Percentiles rank a stretch among this genome's conserved stretches.
Conservation (phyloP, 2,329 filamentous ascomycete genomes). For the Xenoacremonium recifei region DNA sequence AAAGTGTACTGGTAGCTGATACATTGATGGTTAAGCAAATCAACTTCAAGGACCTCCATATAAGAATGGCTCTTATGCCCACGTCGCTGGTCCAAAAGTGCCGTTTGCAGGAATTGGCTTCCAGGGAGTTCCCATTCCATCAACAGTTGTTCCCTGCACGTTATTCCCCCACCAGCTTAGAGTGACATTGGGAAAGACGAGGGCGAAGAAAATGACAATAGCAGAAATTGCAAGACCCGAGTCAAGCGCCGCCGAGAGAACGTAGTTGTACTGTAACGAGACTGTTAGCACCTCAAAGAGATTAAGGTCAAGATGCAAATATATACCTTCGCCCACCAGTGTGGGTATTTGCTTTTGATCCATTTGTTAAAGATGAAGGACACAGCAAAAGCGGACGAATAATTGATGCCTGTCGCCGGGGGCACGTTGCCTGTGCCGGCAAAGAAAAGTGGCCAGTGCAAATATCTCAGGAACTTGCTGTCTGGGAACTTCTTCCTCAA, state of each 20-base stretch:
- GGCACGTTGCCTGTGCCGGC: slow-evolving; percentile 11
- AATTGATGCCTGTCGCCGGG: slow-evolving; percentile 10
- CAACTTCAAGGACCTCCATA: too few species aligned
- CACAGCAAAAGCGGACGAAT: slow-evolving; percentile 8
- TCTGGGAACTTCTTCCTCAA: slow-evolving; percentile 3
- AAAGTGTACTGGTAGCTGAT: too few species aligned
- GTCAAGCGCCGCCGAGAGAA: slow-evolving; percentile 12
- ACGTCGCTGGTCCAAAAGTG: slow-evolving; percentile 11
- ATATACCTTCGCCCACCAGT: slow-evolving; percentile 13
- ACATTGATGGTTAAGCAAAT: too few species aligned
- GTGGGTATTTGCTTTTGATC: slow-evolving; percentile 10
- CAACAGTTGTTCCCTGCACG: slow-evolving; percentile 8
- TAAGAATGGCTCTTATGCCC: too few species aligned
- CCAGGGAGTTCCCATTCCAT: slow-evolving; percentile 9
- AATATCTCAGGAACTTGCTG: slow-evolving; percentile 4
- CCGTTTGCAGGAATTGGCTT: slow-evolving; percentile 4
- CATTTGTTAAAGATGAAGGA: slow-evolving; percentile 12
- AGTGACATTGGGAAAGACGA: slow-evolving; percentile 8
- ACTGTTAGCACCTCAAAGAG: background rate
- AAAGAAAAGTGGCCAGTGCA: slow-evolving; percentile 13
- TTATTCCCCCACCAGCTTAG: slow-evolving; percentile 16
- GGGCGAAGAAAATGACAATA: slow-evolving; percentile 12
- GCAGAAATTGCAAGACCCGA: slow-evolving; percentile 12
- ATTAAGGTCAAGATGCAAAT: background rate
- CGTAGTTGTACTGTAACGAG: slow-evolving; percentile 12